A percentile compares a stretch with the other conserved stretches of the same genome.
Evolutionary conservation across 169 alveolate genomes (phyloP).

Genomic region (Plasmodium falciparum): DNA sequence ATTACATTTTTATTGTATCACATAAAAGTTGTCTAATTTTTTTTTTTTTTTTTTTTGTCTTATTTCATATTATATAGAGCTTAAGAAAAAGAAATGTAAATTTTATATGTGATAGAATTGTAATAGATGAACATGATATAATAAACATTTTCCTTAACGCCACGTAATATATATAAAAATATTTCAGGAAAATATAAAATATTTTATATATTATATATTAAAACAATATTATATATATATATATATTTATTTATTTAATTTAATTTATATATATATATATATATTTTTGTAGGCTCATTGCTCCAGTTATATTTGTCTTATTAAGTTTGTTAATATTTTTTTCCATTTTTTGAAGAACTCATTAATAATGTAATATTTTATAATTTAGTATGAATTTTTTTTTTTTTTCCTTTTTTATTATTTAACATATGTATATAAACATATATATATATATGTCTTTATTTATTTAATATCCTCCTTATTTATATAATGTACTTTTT

Average conservation of each 20-base stretch:
- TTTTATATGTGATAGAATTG: conserved; percentile 55
- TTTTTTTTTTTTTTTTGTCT: not conserved
- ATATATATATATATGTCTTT: not conserved
- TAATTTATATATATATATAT: not conserved
- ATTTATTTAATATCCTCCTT: not conserved
- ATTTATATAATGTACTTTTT: not conserved
- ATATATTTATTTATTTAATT: too few relatives aligned
- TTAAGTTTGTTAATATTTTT: conserved; percentile 55
- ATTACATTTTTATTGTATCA: too few relatives aligned
- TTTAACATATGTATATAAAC: too few relatives aligned
- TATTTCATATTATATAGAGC: conserved; percentile 5
- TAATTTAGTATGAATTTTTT: too few relatives aligned
- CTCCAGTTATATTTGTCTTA: conserved; percentile 67
- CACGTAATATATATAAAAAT: conserved; percentile 31
- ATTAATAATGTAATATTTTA: not conserved
- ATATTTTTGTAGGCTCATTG: conserved; percentile 25
- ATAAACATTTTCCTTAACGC: conserved; percentile 46
- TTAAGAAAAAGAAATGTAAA: conserved; percentile 57
- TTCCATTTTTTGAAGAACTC: conserved; percentile 18
- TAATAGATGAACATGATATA: conserved; percentile 71
- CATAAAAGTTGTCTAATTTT: not conserved
- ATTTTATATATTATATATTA: not conserved
- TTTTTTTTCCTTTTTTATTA: too few relatives aligned
- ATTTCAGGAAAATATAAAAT: not conserved
- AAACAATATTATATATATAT: too few relatives aligned